A percentile compares a stretch with the other conserved stretches of the same genome.
Evolutionary conservation across 1,284 basidiomycete genomes (phyloP).

Genomic region (Austropuccinia psidii): DNA sequence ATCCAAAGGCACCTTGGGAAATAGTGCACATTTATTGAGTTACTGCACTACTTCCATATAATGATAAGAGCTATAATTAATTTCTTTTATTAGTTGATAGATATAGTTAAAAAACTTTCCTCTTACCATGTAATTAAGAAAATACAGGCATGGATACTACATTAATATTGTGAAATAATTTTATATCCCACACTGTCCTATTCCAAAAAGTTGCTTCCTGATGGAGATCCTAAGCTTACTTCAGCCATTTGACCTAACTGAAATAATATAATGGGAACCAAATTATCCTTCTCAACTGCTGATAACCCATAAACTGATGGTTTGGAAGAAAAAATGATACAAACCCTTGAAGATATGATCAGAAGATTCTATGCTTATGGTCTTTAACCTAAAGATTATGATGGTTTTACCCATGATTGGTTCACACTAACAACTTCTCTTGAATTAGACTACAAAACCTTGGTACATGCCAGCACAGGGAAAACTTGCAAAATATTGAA

Average conservation of each 20-base stretch:
- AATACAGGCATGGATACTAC: not conserved
- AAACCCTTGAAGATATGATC: too few species aligned
- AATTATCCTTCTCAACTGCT: conserved; percentile 50
- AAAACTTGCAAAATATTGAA: too few species aligned
- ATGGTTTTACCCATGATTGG: too few species aligned
- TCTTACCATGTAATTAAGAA: not conserved
- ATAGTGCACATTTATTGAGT: not conserved
- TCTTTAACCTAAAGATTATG: too few species aligned
- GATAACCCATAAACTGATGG: too few species aligned
- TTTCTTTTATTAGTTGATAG: not conserved
- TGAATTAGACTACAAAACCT: not conserved
- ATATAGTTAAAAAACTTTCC: not conserved
- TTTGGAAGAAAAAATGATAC: too few species aligned
- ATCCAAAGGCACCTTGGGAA: too few species aligned
- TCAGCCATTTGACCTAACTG: conserved; percentile 51
- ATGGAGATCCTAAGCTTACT: too few species aligned
- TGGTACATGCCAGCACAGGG: not conserved
- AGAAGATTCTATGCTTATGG: too few species aligned
- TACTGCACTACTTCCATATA: not conserved
- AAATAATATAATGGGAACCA: conserved; percentile 46
- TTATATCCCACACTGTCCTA: conserved; percentile 42
- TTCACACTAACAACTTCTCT: too few species aligned
- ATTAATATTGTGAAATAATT: not conserved
- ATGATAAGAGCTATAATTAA: not conserved
- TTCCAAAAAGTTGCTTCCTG: conserved; percentile 51